These are phyloP conservation scores for Calocera cornea DNA, from an alignment of 768 basidiomycete species.

Conservation along the genomic window DNA sequence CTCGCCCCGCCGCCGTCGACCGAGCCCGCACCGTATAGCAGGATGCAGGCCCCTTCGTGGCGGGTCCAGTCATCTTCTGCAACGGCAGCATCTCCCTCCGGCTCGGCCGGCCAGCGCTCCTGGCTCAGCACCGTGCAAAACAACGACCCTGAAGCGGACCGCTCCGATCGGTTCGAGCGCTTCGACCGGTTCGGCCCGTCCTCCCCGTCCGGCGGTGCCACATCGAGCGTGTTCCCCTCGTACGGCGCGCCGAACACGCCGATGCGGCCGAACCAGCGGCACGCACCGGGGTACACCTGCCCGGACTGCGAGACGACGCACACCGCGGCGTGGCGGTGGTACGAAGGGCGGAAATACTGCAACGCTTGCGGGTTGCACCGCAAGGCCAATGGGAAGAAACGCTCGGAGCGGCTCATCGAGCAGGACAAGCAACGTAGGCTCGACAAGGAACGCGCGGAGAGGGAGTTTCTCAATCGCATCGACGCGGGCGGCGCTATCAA, in stretches of 20 bases:
- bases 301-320: slow-evolving; percentile 5
- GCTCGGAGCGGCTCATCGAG: background rate
- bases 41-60: background rate
- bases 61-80: background rate
- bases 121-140: background rate
- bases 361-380: background rate
- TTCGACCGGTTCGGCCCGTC: background rate
- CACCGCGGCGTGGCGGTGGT: background rate
- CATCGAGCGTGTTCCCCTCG: background rate
- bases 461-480: background rate
- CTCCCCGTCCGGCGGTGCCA: background rate
- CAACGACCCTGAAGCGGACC: background rate
- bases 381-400: background rate
- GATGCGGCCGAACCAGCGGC: background rate
- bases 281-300: background rate
- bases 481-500: background rate
- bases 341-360: slow-evolving; percentile 1
- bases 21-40: background rate
- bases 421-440: background rate
- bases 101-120: background rate
- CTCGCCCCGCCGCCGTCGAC: background rate
- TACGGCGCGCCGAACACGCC: background rate
- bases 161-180: background rate
- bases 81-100: background rate
- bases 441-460: background rate